Percentiles rank a stretch among this genome's conserved stretches.
These are phyloP conservation scores for Crithidia acanthocephali DNA, from an alignment of 208 protist species.

Conservation along the genomic window DNA sequence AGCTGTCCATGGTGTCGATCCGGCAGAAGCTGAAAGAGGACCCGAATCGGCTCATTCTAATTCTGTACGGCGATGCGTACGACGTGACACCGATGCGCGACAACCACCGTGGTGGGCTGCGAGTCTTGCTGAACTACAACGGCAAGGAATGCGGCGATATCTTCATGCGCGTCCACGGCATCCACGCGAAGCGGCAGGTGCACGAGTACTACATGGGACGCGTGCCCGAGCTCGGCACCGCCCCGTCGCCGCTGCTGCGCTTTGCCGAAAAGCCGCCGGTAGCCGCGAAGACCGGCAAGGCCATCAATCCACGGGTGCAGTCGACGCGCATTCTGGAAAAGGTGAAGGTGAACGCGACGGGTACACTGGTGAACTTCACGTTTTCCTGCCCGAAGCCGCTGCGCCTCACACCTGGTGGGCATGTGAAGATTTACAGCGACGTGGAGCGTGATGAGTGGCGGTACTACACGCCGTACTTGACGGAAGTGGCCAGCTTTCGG, in stretches of 20 bases:
- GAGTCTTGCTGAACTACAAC: slow-evolving; percentile 44
- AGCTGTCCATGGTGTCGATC: slow-evolving; percentile 36
- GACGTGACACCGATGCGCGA: slow-evolving; percentile 53
- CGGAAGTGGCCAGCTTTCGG: slow-evolving; percentile 51
- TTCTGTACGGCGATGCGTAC: slow-evolving; percentile 64
- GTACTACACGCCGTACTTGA: slow-evolving; percentile 63
- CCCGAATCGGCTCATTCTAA: slow-evolving; percentile 36
- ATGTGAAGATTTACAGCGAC: slow-evolving; percentile 57
- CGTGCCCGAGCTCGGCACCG: slow-evolving; percentile 9
- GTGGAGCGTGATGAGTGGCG: slow-evolving; percentile 24
- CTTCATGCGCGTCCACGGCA: slow-evolving; percentile 80
- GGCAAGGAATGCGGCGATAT: slow-evolving; percentile 66
- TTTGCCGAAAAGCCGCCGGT: not conserved
- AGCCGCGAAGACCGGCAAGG: not conserved
- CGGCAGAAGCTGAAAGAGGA: slow-evolving; percentile 24
- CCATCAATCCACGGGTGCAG: slow-evolving; percentile 2
- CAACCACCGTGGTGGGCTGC: slow-evolving; percentile 58
- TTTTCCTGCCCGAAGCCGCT: slow-evolving; percentile 48
- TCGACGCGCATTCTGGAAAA: slow-evolving; percentile 38
- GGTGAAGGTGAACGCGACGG: slow-evolving; percentile 24
- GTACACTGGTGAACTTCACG: slow-evolving; percentile 42
- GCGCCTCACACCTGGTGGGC: slow-evolving; percentile 50
- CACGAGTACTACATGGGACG: slow-evolving; percentile 53
- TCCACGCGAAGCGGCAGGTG: slow-evolving; percentile 39
- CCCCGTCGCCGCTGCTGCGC: slow-evolving; percentile 27